Percentiles rank a stretch among this genome's conserved stretches.
Evolutionary conservation across 2,329 filamentous ascomycete species (phyloP).

Genomic region (Colletotrichum cereale): DNA sequence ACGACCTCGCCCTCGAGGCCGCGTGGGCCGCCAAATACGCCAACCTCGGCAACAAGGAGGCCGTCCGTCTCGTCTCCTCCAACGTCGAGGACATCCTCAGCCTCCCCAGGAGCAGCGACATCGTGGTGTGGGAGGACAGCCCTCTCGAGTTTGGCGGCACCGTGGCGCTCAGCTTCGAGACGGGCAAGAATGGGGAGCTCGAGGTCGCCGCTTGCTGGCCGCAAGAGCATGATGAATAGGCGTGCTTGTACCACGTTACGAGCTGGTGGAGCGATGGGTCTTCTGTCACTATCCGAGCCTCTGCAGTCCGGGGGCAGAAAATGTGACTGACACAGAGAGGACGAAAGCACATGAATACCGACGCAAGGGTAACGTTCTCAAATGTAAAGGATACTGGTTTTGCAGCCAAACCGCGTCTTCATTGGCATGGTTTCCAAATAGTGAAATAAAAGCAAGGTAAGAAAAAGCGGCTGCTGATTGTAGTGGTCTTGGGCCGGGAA

Average conservation of each 20-base stretch:
- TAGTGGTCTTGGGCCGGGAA: not conserved
- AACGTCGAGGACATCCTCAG: conserved; percentile 58
- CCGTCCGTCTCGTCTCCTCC: conserved; percentile 52
- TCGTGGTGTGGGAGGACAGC: conserved; percentile 59
- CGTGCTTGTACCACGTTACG: not conserved
- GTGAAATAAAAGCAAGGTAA: not conserved
- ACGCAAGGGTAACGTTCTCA: not conserved
- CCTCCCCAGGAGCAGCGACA: conserved; percentile 51
- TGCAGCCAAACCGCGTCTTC: not conserved
- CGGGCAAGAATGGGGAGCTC: conserved; percentile 43
- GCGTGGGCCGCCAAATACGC: conserved; percentile 56
- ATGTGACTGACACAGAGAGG: not conserved
- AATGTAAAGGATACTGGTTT: not conserved
- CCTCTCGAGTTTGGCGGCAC: conserved; percentile 56
- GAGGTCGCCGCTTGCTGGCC: conserved; percentile 50
- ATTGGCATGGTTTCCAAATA: too few species aligned
- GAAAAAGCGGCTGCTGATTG: not conserved
- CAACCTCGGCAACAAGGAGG: conserved; percentile 49
- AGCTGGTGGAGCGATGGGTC: not conserved
- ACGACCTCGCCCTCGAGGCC: conserved; percentile 55
- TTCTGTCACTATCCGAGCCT: not conserved
- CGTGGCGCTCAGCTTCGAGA: conserved; percentile 53
- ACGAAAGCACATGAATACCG: not conserved
- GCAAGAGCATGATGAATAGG: conserved; percentile 26
- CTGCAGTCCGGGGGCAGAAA: too few species aligned